These are phyloP conservation scores for Inonotus obliquus DNA, from an alignment of 1,284 basidiomycete genomes.

Conservation along the genomic window DNA sequence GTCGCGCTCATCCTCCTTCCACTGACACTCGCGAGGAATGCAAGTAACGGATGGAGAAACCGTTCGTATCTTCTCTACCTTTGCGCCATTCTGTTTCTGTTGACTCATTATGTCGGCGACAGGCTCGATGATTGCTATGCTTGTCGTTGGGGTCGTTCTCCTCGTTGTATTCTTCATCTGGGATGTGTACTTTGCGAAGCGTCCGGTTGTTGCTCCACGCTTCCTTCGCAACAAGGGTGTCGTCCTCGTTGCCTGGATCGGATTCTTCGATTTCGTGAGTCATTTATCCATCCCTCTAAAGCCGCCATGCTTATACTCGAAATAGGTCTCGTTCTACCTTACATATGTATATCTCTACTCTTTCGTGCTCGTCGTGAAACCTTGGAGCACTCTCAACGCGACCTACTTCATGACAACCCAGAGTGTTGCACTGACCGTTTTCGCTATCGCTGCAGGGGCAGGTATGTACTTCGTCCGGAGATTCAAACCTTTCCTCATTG, in stretches of 20 bases:
- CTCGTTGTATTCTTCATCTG: constrained; percentile 40
- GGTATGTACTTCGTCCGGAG: constrained; percentile 50
- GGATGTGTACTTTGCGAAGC: constrained; percentile 45
- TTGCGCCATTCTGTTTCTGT: background rate
- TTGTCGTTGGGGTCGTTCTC: constrained; percentile 45
- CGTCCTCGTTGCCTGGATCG: constrained; percentile 57
- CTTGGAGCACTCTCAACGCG: constrained; percentile 47
- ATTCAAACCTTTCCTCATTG: constrained; percentile 58
- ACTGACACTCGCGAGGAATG: constrained; percentile 48
- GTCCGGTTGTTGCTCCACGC: constrained; percentile 49
- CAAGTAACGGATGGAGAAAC: constrained; percentile 41
- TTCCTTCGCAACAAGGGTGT: constrained; percentile 58
- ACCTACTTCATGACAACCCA: constrained; percentile 54
- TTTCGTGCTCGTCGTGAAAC: constrained; percentile 56
- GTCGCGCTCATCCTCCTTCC: constrained; percentile 65
- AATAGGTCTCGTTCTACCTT: constrained; percentile 57
- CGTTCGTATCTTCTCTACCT: constrained; percentile 28
- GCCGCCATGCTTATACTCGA: background rate
- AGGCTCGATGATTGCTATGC: constrained; percentile 56
- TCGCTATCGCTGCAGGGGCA: constrained; percentile 58
- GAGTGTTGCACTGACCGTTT: constrained; percentile 62
- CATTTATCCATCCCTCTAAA: background rate
- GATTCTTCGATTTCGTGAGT: constrained; percentile 66
- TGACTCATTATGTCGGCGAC: background rate
- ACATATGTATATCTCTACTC: constrained; percentile 58